Conservation (phyloP, 768 basidiomycete genomes). For the Suillus lakei region DNA sequence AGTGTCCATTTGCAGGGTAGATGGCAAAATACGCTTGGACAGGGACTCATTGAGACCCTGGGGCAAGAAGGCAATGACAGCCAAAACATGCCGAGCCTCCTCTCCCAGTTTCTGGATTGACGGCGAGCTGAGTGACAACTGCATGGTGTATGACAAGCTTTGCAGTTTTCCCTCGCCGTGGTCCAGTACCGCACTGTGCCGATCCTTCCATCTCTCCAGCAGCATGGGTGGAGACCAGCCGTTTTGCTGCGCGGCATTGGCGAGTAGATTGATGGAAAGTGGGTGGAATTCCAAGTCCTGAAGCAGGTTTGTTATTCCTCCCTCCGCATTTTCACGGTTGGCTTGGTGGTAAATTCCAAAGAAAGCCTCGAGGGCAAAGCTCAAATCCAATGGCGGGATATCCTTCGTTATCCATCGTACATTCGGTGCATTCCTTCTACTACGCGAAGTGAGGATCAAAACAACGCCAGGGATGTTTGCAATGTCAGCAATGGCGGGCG, state of each 20-base stretch:
- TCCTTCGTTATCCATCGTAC: neutral
- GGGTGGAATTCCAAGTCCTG: neutral
- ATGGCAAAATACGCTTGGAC: neutral
- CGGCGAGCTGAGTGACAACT: neutral
- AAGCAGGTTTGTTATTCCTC: neutral
- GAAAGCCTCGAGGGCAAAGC: neutral
- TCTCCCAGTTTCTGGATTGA: neutral
- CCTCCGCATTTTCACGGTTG: neutral
- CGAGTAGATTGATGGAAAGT: neutral
- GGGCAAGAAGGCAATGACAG: slow-evolving; percentile 1
- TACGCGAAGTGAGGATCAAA: slow-evolving; percentile 4
- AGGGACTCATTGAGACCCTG: neutral
- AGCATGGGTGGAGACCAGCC: neutral
- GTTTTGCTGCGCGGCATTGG: slow-evolving; percentile 5
- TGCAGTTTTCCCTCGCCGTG: neutral
- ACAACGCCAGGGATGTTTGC: neutral
- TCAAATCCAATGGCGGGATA: neutral
- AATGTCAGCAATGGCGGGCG: neutral
- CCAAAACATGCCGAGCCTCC: neutral
- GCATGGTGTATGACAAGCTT: neutral
- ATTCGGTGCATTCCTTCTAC: neutral
- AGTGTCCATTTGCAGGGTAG: neutral
- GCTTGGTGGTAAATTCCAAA: neutral
- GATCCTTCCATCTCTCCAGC: neutral
- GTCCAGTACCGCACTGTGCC: neutral